These are phyloP conservation scores for Fraxinus albicans DNA, from an alignment of 305 asterid genomes.

Conservation along the genomic window DNA sequence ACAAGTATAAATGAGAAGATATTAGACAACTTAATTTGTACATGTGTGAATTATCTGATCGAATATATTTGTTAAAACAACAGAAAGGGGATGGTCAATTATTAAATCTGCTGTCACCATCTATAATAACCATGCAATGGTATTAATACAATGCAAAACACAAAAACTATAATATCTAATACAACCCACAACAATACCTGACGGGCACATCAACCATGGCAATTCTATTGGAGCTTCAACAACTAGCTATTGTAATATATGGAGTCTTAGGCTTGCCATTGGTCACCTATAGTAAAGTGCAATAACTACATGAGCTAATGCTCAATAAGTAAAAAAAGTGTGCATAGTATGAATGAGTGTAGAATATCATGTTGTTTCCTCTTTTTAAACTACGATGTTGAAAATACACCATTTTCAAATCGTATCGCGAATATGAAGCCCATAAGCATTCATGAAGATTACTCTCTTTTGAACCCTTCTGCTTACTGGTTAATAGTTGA, in stretches of 20 bases:
- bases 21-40: neutral
- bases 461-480: neutral
- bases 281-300: neutral
- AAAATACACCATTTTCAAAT: neutral
- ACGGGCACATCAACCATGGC: neutral
- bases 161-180: neutral
- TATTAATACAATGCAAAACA: neutral
- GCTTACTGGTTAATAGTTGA: neutral
- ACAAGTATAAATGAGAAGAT: neutral
- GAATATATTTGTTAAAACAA: neutral
- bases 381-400: neutral
- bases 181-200: neutral
- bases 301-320: neutral
- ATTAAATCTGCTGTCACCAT: neutral
- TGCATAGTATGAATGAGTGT: neutral
- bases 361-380: neutral
- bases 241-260: neutral
- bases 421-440: neutral
- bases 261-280: neutral
- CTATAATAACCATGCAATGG: neutral
- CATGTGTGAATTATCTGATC: neutral
- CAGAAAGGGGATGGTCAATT: neutral
- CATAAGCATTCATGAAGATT: neutral
- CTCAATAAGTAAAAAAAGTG: neutral
- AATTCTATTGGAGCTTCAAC: neutral